Base-by-base conservation (phyloP, 805 yeast species). In the Kluyveromyces dobzhanskii region DNA sequence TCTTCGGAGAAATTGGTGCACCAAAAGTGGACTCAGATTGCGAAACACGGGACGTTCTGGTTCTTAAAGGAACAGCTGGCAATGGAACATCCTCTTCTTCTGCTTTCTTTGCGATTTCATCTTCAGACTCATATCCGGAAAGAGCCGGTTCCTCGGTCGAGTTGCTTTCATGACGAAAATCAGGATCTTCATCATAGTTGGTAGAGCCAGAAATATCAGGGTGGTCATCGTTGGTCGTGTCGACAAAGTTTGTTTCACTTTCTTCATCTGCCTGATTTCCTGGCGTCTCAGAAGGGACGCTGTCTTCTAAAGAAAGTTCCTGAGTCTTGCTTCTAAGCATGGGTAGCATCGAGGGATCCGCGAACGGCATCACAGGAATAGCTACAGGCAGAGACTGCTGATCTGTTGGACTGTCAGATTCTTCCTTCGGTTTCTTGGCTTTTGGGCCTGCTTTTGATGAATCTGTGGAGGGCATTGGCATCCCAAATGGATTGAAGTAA, bases 221-320 rank as follows among this genome's bases (percentile, higher is more conserved):
- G 6, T 27, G 13, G 11, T 5, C 13, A 9, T 32, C 37, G n/a
- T 11, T 28, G 11, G 25, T 21, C 17, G 32, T 39, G 17, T 45
- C 51, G 2, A 46, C 40, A 17, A 38, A 44, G 16, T 51, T 54
- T 13, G 47, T 46, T 30, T 57, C 60, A 0, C 66, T 62, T 40
- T 72, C 78, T 35, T 75, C 83, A 51, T 81, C 87, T 0, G 85
- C 85, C 40, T 81, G 85, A 50, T 79, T 79, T 0, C 86, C 86
- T 1, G 85, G 73, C 8, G 64, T 65, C 40, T 64, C 47, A 4
- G 46, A 37, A n/a, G 17, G 27, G 1, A 38, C 44, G 13, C 41
- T 46, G 30, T 43, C 45, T 3, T 6, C 19, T 6, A 27, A 5
- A n/a, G 13, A 7, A n/a, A n/a, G 5, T 14, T 27, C 30, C 13